phyloP scores from a whole-genome alignment of 176 grass and related monocot genomes.

The Aegilops speltoides region DNA sequence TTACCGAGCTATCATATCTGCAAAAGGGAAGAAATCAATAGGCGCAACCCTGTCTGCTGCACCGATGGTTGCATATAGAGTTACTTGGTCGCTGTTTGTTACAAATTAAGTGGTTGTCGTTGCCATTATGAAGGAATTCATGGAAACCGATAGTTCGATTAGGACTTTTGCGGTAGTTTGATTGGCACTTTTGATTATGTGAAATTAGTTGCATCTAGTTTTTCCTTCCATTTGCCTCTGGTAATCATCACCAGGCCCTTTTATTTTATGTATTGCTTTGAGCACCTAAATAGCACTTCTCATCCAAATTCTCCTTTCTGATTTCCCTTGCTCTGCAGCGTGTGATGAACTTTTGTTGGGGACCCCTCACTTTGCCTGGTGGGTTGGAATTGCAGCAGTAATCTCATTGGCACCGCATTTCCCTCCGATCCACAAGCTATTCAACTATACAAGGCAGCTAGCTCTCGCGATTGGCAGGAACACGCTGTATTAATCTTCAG shows the following conservation, averaged over 20 bases:
- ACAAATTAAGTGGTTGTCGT: background rate
- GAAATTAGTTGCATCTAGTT: background rate
- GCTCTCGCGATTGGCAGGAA: constrained; percentile 22
- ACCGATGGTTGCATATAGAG: background rate
- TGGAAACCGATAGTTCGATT: background rate
- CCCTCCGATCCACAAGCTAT: constrained; percentile 45
- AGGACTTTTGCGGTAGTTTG: background rate
- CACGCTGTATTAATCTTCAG: no score
- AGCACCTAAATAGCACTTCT: background rate
- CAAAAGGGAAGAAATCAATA: background rate
- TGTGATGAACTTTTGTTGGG: constrained; percentile 76
- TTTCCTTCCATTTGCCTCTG: background rate
- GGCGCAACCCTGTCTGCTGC: background rate
- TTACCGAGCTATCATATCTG: background rate
- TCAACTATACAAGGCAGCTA: constrained; percentile 39
- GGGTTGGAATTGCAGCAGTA: constrained; percentile 60
- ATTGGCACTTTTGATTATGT: background rate
- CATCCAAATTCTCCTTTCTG: background rate
- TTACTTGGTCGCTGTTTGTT: background rate
- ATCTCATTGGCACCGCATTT: constrained; percentile 59
- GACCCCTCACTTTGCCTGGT: constrained; percentile 68
- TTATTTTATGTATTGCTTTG: background rate
- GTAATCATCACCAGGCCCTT: background rate
- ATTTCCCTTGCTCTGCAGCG: constrained; percentile 44
- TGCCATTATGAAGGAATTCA: background rate